A percentile compares a stretch with the other conserved stretches of the same genome.
Evolutionary conservation across 352 stramenopile species (phyloP).

Genomic region (Globisporangium heterothallicum): DNA sequence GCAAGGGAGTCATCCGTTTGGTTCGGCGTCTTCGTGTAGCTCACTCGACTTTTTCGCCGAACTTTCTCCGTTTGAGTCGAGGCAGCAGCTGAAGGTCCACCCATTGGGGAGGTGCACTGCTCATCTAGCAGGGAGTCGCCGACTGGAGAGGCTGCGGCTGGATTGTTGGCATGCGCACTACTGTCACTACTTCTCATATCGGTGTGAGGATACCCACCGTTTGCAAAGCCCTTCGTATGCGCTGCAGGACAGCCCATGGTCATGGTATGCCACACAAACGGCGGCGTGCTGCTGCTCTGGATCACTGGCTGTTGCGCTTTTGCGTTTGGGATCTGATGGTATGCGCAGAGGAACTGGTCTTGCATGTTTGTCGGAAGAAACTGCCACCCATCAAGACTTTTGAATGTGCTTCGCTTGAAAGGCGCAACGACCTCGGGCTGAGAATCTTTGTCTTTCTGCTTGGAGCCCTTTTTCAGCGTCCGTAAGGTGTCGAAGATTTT

Average conservation of each 20-base stretch:
- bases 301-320: not conserved
- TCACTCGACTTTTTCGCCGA: slow-evolving; percentile 12
- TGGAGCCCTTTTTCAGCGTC: slow-evolving; percentile 15
- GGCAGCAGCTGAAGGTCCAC: slow-evolving; percentile 13
- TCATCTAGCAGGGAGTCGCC: slow-evolving; percentile 29
- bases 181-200: slow-evolving; percentile 4
- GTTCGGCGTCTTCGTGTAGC: slow-evolving; percentile 12
- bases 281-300: slow-evolving; percentile 10
- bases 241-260: slow-evolving; percentile 80
- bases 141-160: slow-evolving; percentile 20
- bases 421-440: slow-evolving; percentile 38
- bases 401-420: slow-evolving; percentile 85
- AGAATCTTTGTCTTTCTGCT: slow-evolving; percentile 17
- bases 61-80: slow-evolving; percentile 21
- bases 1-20: slow-evolving; percentile 34
- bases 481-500: slow-evolving; percentile 32
- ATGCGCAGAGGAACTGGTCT: slow-evolving; percentile 67
- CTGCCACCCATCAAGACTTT: slow-evolving; percentile 73
- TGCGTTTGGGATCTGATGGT: slow-evolving; percentile 25
- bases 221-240: slow-evolving; percentile 77
- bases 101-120: slow-evolving; percentile 23
- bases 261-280: slow-evolving; percentile 81
- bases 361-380: slow-evolving; percentile 85
- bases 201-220: slow-evolving; percentile 44
- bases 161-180: slow-evolving; percentile 3